phyloP scores from a whole-genome alignment of 768 basidiomycete species.

The Agrocybe pediades region DNA sequence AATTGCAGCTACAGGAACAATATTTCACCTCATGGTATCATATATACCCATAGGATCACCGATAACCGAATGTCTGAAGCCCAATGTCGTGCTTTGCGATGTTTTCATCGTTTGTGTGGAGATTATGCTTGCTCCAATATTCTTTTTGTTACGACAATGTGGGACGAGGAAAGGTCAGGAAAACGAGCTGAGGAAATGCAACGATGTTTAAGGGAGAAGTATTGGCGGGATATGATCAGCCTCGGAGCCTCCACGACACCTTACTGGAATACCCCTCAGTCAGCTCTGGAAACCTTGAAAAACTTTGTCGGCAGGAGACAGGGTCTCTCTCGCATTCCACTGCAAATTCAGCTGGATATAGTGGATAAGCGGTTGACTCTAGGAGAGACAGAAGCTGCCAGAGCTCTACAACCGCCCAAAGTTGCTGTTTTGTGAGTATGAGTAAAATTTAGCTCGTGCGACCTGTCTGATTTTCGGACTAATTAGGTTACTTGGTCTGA shows the following conservation, averaged over 20 bases:
- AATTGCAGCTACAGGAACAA: not conserved
- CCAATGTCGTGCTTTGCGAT: slow-evolving; percentile 40
- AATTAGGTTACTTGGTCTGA: not conserved
- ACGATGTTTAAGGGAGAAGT: slow-evolving; percentile 11
- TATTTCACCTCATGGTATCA: slow-evolving; percentile 29
- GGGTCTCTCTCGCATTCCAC: not conserved
- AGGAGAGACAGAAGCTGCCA: not conserved
- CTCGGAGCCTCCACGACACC: not conserved
- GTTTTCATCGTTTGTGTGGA: slow-evolving; percentile 52
- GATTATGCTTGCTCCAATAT: slow-evolving; percentile 43
- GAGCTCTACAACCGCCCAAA: not conserved
- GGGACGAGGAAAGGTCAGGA: slow-evolving; percentile 33
- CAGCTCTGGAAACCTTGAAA: not conserved
- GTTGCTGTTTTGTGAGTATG: not conserved
- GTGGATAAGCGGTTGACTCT: not conserved
- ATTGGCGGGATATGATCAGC: slow-evolving; percentile 14
- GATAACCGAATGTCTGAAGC: slow-evolving; percentile 43
- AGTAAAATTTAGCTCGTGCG: too few species aligned
- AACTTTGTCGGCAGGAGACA: not conserved
- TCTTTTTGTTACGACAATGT: slow-evolving; percentile 52
- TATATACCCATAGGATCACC: slow-evolving; percentile 46
- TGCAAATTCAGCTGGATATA: not conserved
- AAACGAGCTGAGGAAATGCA: slow-evolving; percentile 6
- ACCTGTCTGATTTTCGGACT: not conserved
- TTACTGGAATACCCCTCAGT: not conserved